phyloP scores from a whole-genome alignment of 208 protist genomes.

The Trypanosoma scelopori region DNA sequence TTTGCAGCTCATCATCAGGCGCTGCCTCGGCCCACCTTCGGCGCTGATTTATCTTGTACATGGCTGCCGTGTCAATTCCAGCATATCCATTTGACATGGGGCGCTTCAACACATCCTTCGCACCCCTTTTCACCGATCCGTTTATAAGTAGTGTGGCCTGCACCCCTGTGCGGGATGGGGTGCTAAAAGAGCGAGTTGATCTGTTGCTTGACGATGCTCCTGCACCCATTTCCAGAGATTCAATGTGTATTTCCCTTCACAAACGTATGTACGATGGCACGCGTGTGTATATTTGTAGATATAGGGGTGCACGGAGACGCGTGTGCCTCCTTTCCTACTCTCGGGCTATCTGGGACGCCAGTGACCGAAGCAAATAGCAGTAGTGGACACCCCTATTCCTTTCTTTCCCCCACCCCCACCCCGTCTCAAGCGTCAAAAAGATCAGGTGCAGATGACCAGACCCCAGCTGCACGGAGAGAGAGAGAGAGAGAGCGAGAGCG shows the following conservation, averaged over 20 bases:
- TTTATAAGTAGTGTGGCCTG: conserved; percentile 25
- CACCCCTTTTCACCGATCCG: conserved; percentile 9
- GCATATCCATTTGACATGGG: neutral
- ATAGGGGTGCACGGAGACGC: neutral
- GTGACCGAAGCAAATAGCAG: no score
- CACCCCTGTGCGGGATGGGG: neutral
- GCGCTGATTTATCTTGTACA: conserved; percentile 13
- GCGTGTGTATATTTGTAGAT: conserved; percentile 19
- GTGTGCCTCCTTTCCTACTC: no score
- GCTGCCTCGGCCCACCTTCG: neutral
- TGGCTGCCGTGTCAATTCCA: neutral
- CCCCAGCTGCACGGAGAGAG: neutral
- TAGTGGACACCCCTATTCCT: no score
- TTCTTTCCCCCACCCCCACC: no score
- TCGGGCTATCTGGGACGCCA: no score
- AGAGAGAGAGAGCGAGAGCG: neutral
- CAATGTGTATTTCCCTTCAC: neutral
- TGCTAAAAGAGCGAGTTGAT: neutral
- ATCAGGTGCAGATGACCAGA: no score
- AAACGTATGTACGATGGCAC: neutral
- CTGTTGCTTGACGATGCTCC: conserved; percentile 10
- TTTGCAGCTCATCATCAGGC: conserved; percentile 40
- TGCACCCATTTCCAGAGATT: conserved; percentile 12
- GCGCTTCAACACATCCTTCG: neutral
- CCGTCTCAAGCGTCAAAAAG: no score